These are phyloP conservation scores for Moniliophthora roreri DNA, from an alignment of 1,284 basidiomycete species.

Conservation along the genomic window DNA sequence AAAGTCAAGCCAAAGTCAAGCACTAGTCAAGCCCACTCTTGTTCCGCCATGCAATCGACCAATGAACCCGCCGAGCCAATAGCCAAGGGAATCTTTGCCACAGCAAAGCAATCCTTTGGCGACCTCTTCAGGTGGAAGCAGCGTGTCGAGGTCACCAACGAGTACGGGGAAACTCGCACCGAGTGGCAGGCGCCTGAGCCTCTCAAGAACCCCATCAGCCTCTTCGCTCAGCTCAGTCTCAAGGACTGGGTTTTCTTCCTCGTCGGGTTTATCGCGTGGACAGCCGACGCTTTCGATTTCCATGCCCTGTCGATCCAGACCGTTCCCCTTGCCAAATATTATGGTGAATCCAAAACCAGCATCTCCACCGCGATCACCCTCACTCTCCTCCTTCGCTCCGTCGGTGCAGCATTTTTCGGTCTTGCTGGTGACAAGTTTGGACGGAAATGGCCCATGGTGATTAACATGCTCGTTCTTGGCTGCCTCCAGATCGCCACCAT, in stretches of 20 bases:
- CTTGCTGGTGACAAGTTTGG: constrained; percentile 2
- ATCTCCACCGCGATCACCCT: constrained; percentile 19
- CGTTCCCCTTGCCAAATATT: constrained; percentile 4
- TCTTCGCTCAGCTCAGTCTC: constrained; percentile 1
- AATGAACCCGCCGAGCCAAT: constrained; percentile 8
- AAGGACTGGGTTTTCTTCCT: constrained; percentile 7
- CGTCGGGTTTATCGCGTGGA: constrained; percentile 6
- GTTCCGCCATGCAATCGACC: not conserved
- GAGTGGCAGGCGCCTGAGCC: constrained; percentile 7
- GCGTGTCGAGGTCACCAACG: constrained; percentile 6
- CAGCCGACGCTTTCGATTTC: constrained; percentile 9
- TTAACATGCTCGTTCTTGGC: constrained; percentile 10
- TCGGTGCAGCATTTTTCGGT: constrained; percentile 16
- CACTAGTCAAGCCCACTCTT: not conserved
- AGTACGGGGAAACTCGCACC: constrained; percentile 2
- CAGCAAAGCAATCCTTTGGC: constrained; percentile 2
- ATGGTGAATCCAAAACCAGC: not conserved
- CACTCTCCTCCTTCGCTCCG: constrained; percentile 18
- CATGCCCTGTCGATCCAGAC: constrained; percentile 8
- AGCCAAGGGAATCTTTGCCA: constrained; percentile 6
- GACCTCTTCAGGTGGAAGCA: constrained; percentile 7
- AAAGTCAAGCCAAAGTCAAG: too few relatives aligned
- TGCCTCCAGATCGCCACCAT: constrained; percentile 10
- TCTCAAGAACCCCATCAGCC: constrained; percentile 2
- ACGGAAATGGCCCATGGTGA: constrained; percentile 10